Evolutionary conservation across 306 rosid genomes (phyloP), one percentile per base, ranked within the genome.

Genomic region (Cyclanthera cordifolia): DNA sequence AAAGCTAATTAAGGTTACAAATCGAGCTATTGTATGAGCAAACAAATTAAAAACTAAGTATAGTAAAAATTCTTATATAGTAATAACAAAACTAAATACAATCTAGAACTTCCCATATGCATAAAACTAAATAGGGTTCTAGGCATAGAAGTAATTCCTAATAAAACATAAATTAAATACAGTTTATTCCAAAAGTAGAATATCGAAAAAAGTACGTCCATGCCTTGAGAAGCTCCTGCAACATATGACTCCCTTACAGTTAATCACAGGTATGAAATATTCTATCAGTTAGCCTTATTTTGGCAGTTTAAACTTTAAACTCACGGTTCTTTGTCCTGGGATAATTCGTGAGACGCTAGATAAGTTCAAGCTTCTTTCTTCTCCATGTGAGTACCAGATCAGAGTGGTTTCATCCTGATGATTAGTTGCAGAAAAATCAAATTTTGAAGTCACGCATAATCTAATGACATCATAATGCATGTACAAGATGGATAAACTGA

Each of bases 291-390:
- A 49, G 53, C 67, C 41, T 43, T 55, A 45, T 53, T 46, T 64
- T 16, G 19, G 43, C 39, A 76, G 49, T 73, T 67, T 83, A 68
- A 71, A 84, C 98, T 73, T 67, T 83, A 68, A 71, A 84, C 98
- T 86, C 77, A 93, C 98, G 16, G 96, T 93, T 93, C 98, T 89
- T 60, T 93, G 98, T 79, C 96, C 98, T 5, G 91, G 82, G 71
- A 80, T 75, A 70, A 93, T 87, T 72, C 84, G 81, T 16, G 80
- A 72, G 76, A 93, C 78, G 0, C 76, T 21, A 70, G 91, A 79
- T 76, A 93, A 73, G 2, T 84, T 89, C 84, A 93, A 71, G 73
- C 19, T 77, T 71, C 90, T 86, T 74, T 93, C 95, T 75, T 60
- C 89, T 72, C 94, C 93, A 53, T 55, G 94, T 41, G 95, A 86